A percentile compares a stretch with the other conserved stretches of the same genome.
Evolutionary conservation across 2,329 filamentous ascomycete genomes (phyloP).

Genomic region (Microsporum audouinii): DNA sequence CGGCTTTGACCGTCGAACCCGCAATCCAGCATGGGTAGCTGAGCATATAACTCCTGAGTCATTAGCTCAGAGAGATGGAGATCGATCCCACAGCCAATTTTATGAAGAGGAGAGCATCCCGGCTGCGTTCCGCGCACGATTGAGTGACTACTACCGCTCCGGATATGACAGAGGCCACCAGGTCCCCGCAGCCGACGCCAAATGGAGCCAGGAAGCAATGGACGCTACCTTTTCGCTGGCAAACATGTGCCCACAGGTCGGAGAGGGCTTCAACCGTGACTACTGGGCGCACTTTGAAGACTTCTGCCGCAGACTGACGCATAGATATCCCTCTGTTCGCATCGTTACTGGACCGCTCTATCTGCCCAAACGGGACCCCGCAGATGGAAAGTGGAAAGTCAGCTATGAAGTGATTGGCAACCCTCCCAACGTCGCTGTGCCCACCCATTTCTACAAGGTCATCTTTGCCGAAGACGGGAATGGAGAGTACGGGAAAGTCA

Average conservation of each 20-base stretch:
- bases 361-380: constrained; percentile 67
- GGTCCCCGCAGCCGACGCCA: constrained; percentile 89
- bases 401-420: constrained; percentile 90
- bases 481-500: constrained; percentile 56
- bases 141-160: constrained; percentile 88
- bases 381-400: constrained; percentile 89
- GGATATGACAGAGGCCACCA: constrained; percentile 96
- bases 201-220: constrained; percentile 92
- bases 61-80: constrained; percentile 59
- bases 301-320: constrained; percentile 77
- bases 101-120: constrained; percentile 71
- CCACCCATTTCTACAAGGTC: constrained; percentile 98
- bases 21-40: constrained; percentile 88
- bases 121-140: constrained; percentile 72
- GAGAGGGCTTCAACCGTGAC: constrained; percentile 95
- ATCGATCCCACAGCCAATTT: constrained; percentile 75
- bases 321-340: constrained; percentile 71
- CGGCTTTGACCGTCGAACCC: constrained; percentile 75
- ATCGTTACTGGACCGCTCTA: constrained; percentile 92
- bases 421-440: constrained; percentile 88
- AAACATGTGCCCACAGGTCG: constrained; percentile 98
- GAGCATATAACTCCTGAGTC: constrained; percentile 94
- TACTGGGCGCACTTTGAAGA: constrained; percentile 99
- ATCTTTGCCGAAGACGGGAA: constrained; percentile 84
- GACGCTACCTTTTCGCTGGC: constrained; percentile 83